These are phyloP conservation scores for Auriculariales sp. DNA, from an alignment of 768 basidiomycete genomes.

Conservation along the genomic window DNA sequence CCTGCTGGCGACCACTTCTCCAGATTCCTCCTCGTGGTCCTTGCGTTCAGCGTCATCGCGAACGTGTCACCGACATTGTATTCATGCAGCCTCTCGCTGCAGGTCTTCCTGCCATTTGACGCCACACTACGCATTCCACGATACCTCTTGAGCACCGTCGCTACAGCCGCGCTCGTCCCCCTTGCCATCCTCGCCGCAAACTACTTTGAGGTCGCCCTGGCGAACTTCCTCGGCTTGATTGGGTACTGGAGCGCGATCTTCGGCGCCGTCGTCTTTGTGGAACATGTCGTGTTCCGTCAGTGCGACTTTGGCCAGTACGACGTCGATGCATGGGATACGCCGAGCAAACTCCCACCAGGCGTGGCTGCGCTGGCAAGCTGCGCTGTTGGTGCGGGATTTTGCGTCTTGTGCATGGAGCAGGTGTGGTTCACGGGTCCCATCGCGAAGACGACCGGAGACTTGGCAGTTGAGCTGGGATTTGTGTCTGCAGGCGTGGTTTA, in stretches of 20 bases:
- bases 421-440: conserved; percentile 60
- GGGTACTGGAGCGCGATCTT: conserved; percentile 49
- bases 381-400: conserved; percentile 34
- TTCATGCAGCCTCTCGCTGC: conserved; percentile 59
- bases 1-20: conserved; percentile 47
- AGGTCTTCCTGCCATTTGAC: conserved; percentile 48
- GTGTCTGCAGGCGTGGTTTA: conserved; percentile 32
- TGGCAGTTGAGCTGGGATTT: conserved; percentile 54
- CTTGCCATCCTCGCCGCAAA: conserved; percentile 55
- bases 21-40: conserved; percentile 54
- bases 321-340: conserved; percentile 36
- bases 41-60: conserved; percentile 62
- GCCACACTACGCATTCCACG: conserved; percentile 35
- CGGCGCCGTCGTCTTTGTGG: conserved; percentile 40
- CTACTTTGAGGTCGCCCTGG: conserved; percentile 47
- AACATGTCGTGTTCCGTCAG: conserved; percentile 52
- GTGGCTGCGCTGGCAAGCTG: conserved; percentile 42
- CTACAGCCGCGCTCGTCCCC: conserved; percentile 56
- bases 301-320: conserved; percentile 36
- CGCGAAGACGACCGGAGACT: conserved; percentile 47
- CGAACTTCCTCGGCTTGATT: conserved; percentile 53
- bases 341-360: conserved; percentile 42
- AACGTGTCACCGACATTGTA: conserved; percentile 80
- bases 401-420: conserved; percentile 57
- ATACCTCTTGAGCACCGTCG: conserved; percentile 53